These are phyloP conservation scores for Psidium friedrichsthalianum DNA, from an alignment of 345 rosid genomes.

Conservation along the genomic window DNA sequence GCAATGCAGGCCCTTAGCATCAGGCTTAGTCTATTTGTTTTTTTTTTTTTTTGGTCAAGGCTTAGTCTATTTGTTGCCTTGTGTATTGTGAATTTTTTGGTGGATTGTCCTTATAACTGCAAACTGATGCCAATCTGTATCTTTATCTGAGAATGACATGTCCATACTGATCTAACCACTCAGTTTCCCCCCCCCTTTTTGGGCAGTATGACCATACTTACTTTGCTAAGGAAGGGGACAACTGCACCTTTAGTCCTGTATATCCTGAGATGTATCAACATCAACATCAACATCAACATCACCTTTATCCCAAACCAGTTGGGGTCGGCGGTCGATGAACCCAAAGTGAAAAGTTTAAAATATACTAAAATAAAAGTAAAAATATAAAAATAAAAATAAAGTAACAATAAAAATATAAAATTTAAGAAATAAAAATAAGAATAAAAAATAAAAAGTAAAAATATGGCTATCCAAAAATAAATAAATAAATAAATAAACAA, in stretches of 20 bases:
- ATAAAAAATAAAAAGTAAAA: no score
- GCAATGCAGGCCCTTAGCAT: not conserved
- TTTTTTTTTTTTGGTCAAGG: no score
- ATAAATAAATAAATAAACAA: no score
- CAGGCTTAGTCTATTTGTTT: not conserved
- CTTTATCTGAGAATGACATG: not conserved
- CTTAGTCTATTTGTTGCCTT: not conserved
- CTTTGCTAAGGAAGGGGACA: slow-evolving; percentile 35
- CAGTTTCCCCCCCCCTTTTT: not conserved
- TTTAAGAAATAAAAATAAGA: no score
- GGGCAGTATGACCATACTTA: slow-evolving; percentile 26
- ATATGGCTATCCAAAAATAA: no score
- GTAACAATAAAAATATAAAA: no score
- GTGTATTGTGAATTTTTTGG: not conserved
- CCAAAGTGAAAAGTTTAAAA: no score
- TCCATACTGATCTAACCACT: not conserved
- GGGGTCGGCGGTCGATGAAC: no score
- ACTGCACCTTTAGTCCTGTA: slow-evolving; percentile 20
- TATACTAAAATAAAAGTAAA: no score
- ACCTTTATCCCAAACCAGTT: no score
- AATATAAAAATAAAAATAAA: no score
- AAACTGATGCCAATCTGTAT: not conserved
- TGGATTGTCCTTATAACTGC: not conserved
- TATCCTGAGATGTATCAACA: slow-evolving; percentile 16
- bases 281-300: no score